Evolutionary conservation across 148 eudicot genomes (phyloP).

Genomic region (Vaccinium darrowii): DNA sequence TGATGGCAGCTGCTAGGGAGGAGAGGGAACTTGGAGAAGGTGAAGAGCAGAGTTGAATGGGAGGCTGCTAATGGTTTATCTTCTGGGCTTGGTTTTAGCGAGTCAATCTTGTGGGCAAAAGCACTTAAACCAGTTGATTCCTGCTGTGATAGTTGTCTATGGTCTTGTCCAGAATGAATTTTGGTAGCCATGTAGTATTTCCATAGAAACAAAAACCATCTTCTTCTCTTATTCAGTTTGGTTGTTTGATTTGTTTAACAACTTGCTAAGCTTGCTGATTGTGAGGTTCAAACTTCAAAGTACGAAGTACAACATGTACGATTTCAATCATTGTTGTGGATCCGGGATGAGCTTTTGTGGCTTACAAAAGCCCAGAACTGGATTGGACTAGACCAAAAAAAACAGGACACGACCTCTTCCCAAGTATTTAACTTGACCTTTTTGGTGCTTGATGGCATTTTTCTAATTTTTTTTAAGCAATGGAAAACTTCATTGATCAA

Average conservation of each 20-base stretch:
- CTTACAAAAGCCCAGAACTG: too few relatives aligned
- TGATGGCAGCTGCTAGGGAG: constrained; percentile 73
- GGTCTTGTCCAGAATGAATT: neutral
- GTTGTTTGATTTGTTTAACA: constrained; percentile 7
- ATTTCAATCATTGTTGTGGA: too few relatives aligned
- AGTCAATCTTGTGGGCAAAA: neutral
- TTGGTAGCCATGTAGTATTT: constrained; percentile 5
- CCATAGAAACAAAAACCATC: neutral
- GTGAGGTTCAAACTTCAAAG: neutral
- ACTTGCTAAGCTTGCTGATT: neutral
- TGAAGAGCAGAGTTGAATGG: constrained; percentile 42
- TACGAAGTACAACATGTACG: neutral
- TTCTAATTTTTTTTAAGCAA: too few relatives aligned
- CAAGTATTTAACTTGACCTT: too few relatives aligned
- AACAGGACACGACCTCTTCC: too few relatives aligned
- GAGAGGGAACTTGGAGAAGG: constrained; percentile 31
- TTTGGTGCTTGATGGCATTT: too few relatives aligned
- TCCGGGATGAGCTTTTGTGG: too few relatives aligned
- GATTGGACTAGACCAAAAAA: too few relatives aligned
- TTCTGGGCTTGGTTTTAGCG: constrained; percentile 4
- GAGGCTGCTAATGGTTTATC: neutral
- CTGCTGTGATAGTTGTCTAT: neutral
- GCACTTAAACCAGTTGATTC: neutral
- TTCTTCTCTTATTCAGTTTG: constrained; percentile 1
- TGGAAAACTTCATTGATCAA: too few relatives aligned